A percentile compares a stretch with the other conserved stretches of the same genome.
These are phyloP conservation scores for Monosporozyma siamensis DNA, from an alignment of 805 yeast genomes.

Conservation along the genomic window DNA sequence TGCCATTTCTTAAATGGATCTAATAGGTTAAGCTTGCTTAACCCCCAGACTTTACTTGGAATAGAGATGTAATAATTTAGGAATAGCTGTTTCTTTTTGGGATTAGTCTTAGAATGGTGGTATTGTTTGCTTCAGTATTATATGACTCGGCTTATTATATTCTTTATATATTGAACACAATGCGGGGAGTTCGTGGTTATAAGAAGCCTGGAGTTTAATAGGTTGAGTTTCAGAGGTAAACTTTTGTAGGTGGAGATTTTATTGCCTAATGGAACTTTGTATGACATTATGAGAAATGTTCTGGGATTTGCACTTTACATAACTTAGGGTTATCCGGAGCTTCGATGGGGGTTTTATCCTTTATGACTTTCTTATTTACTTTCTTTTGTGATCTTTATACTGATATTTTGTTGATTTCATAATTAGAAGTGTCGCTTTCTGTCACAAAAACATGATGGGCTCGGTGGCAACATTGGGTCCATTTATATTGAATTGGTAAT, in stretches of 20 bases:
- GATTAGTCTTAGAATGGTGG: background rate
- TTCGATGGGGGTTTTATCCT: constrained; percentile 1
- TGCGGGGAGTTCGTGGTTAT: background rate
- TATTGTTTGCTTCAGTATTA: background rate
- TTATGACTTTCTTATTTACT: background rate
- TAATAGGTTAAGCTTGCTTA: constrained; percentile 29
- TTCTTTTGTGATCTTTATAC: constrained; percentile 1
- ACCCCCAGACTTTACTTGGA: constrained; percentile 14
- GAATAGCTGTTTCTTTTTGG: background rate
- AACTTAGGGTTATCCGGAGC: no score
- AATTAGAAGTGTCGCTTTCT: constrained; percentile 27
- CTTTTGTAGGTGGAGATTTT: background rate
- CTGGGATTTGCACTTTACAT: no score
- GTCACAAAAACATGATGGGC: constrained; percentile 15
- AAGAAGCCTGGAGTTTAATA: background rate
- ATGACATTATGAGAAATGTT: no score
- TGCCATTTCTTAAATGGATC: constrained; percentile 7
- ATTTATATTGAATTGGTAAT: background rate
- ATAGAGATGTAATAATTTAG: background rate
- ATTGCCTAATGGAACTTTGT: no score
- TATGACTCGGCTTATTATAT: background rate
- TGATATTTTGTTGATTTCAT: constrained; percentile 8
- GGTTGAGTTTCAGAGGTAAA: background rate
- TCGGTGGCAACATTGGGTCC: constrained; percentile 4
- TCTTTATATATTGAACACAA: background rate